Conservation (phyloP, 768 basidiomycete genomes). For the Boletus rubropictus region DNA sequence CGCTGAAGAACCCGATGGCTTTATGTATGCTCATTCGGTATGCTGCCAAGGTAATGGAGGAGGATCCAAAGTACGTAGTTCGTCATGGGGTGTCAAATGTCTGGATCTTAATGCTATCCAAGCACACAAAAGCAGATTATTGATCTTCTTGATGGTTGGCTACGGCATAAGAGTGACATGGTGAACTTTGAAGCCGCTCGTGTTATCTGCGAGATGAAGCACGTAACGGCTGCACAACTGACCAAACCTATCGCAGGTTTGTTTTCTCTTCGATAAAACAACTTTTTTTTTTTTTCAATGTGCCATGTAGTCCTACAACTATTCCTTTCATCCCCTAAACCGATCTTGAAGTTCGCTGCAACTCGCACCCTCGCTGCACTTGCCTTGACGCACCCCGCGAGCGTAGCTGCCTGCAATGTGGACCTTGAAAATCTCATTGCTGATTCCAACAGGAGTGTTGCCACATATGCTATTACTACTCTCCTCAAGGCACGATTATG, state of each 20-base stretch:
- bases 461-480: slow-evolving; percentile 98
- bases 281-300: slow-evolving; percentile 6
- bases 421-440: slow-evolving; percentile 96
- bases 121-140: slow-evolving; percentile 91
- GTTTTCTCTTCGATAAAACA: slow-evolving; percentile 18
- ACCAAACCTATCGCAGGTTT: slow-evolving; percentile 84
- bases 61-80: slow-evolving; percentile 85
- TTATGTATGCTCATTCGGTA: slow-evolving; percentile 98
- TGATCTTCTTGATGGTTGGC: slow-evolving; percentile 89
- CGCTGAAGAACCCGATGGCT: slow-evolving; percentile 93
- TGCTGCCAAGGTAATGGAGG: slow-evolving; percentile 98
- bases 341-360: slow-evolving; percentile 94
- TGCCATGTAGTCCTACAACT: slow-evolving; percentile 71
- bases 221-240: slow-evolving; percentile 69
- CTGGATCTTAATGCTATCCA: neutral
- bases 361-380: slow-evolving; percentile 91
- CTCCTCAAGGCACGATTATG: slow-evolving; percentile 70
- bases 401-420: slow-evolving; percentile 89
- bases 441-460: slow-evolving; percentile 91
- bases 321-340: slow-evolving; percentile 92
- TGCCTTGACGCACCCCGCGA: slow-evolving; percentile 77
- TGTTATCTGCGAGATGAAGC: slow-evolving; percentile 94
- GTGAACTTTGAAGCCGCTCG: slow-evolving; percentile 98
- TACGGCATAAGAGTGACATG: slow-evolving; percentile 99
- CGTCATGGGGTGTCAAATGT: neutral